Evolutionary conservation across 257 asterid genomes (phyloP).

Genomic region (Cinchona pubescens): DNA sequence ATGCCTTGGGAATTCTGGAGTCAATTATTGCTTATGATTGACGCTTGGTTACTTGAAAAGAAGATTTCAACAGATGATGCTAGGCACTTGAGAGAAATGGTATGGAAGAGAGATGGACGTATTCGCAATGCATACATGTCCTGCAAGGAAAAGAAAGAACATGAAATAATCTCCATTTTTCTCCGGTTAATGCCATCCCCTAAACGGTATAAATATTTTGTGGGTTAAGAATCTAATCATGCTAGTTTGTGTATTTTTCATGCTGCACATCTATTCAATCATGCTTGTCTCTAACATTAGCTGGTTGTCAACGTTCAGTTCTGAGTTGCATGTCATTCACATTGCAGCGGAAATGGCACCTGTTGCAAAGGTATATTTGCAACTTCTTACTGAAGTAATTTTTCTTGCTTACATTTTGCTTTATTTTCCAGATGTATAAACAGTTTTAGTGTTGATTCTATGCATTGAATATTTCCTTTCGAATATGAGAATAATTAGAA

Average conservation of each 20-base stretch:
- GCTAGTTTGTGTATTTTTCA: slow-evolving; percentile 1
- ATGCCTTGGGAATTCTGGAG: slow-evolving; percentile 86
- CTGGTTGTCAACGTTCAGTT: slow-evolving; percentile 43
- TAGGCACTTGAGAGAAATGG: slow-evolving; percentile 61
- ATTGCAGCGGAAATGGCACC: slow-evolving; percentile 99
- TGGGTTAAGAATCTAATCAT: slow-evolving; percentile 10
- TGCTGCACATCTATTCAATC: background rate
- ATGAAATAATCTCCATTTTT: slow-evolving; percentile 55
- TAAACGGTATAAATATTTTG: slow-evolving; percentile 42
- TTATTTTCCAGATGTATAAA: background rate
- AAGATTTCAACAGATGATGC: slow-evolving; percentile 70
- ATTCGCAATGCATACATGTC: slow-evolving; percentile 59
- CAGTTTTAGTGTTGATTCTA: background rate
- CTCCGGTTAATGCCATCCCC: slow-evolving; percentile 51
- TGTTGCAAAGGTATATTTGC: slow-evolving; percentile 86
- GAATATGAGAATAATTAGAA: background rate
- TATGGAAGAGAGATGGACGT: slow-evolving; percentile 64
- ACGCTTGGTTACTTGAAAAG: slow-evolving; percentile 91
- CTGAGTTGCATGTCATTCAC: slow-evolving; percentile 79
- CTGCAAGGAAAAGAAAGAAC: slow-evolving; percentile 67
- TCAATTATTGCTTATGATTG: slow-evolving; percentile 71
- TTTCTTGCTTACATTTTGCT: background rate
- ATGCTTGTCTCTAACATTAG: slow-evolving; percentile 29
- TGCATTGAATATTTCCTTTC: background rate
- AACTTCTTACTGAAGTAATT: background rate